Evolutionary conservation across 2,329 filamentous ascomycete genomes (phyloP), one percentile per base, ranked within the genome.

Genomic region (Aspergillus eucalypticola): DNA sequence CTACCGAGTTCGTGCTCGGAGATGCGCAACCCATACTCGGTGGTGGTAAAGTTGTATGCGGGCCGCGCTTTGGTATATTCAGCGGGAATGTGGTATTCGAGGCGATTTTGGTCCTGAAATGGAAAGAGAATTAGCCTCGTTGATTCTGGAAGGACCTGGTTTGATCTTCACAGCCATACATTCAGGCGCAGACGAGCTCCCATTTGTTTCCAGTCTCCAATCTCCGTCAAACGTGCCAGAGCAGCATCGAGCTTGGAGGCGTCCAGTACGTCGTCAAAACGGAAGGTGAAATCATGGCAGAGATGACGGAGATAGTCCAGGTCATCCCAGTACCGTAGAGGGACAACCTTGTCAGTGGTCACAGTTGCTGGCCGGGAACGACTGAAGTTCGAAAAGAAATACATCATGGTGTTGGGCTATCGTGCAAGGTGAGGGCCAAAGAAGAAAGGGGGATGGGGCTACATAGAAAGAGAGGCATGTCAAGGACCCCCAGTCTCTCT

Each of bases 221-320:
- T 76, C 11, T 78, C 71, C 7, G 83, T 62, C 13, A 84, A 66
- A 13, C 63, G 67, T 8, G 69, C 66, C 1, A 83, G 67, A 0
- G 79, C 66, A 5, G 46, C 56, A 2, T 70, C 67, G 1, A 84
- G 70, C 48, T 71, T 78, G 0, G 76, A 64, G 0, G 74, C 63
- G 58, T 84, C 80, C 3, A 84, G 73, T 1, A 82, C 78, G 59
- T 80, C 77, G 60, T 83, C 76, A 63, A 83, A 83, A 3, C 71
- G 69, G 29, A 82, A 69, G 0, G 74, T 74, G 21, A 67, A 58
- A 23, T 63, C 54, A 50, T 59, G 29, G 32, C 29, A 53, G 3
- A 63, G 32, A 8, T 21, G 38, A n/a, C 60, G 57, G 15, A 61
- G 53, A 19, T 58, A 58, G 5, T 54, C 38, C 23, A 54, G 27